Evolutionary conservation across 225 moss, liverwort and hornwort species (phyloP), one percentile per base, ranked within the genome.

Genomic region (Sphagnum tenellum): DNA sequence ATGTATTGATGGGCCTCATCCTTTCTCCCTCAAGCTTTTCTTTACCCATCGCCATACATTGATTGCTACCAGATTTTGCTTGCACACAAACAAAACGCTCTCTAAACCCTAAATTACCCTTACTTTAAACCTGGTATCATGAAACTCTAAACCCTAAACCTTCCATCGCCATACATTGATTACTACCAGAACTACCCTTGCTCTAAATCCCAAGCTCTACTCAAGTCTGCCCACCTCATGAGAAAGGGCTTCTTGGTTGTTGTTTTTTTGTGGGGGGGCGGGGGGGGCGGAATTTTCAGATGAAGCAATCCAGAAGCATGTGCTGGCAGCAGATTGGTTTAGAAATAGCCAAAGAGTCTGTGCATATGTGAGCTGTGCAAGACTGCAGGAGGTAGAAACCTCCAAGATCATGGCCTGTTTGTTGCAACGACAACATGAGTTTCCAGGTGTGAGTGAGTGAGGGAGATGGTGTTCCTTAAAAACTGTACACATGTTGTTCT

Each of bases 321-420:
- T 98, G n/a, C 66, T 98, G 47, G 83, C 87, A 68, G 79, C 98
- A 68, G 79, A 84, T 12, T 93, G 98, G 93, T 98, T 84, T 65
- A 82, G 79, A 66, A 80, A 73, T 60, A 90, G 98, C 69, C 75
- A 70, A 66, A 80, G 69, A 55, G 51, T 98, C 10, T 91, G 98
- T 76, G 98, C 90, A 7, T 98, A 98, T 69, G 63, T 98, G 64
- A 93, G 93, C 66, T 93, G 90, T 75, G 70, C 86, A 55, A 79
- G 76, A 60, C 78, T 98, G 49, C 82, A 82, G 49, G 98, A 98
- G 76, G 98, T 93, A 53, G 89, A 88, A 50, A 98, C 98, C n/a
- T 77, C 75, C 14, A 79, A 72, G 49, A 82, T 98, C 49, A 73
- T 98, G 61, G 75, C 79, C 56, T 69, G 79, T 49, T 73, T 92